Base-by-base conservation (phyloP, 148 eudicot species). In the Rhododendron ferrugineum region DNA sequence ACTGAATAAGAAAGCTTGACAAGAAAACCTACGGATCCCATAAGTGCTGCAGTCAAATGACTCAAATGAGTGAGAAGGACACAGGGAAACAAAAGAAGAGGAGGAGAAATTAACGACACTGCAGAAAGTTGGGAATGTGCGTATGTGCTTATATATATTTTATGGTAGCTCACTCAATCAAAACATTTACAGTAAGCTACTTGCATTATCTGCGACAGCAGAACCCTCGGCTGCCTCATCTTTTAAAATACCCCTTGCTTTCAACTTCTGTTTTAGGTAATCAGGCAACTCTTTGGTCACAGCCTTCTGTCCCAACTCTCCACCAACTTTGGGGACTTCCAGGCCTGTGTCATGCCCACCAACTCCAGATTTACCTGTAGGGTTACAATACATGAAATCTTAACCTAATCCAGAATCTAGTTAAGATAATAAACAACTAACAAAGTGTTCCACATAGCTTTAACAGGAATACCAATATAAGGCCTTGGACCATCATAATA, bases 181-280 rank as follows among this genome's bases (percentile, higher is more conserved):
- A 26, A 78, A 78, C 58, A 14, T 50, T 50, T 28, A 52, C 40
- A 80, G 46, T 52, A 32, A 84, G 44, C 15, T 82, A 91, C 93
- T 90, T 92, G 86, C 96, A 84, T 85, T 90, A 88, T 88, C 85
- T 73, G 73, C 46, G 23, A 58, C 49, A 73, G 78, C 84, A 81
- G 78, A 49, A 74, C 81, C 85, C 72, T 86, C 85, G 14, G 87
- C 88, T 76, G 85, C 83, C 54, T 86, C 91, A 82, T 91, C 94
- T 89, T 94, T 95, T 83, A 96, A 86, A 85, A 96, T 92, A 54
- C 99, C 99, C 90, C 99, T 91, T 50, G 95, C 97, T 93, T 84
- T 94, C 90, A 96, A 86, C 89, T 92, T 95, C 88, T 91, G 90
- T 91, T 94, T 96, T 16, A 96, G 94, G 89, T 88, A 96, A 87